A percentile compares a stretch with the other conserved stretches of the same genome.
These are phyloP conservation scores for Fusarium sp. DNA, from an alignment of 2,329 filamentous ascomycete genomes.

Conservation along the genomic window DNA sequence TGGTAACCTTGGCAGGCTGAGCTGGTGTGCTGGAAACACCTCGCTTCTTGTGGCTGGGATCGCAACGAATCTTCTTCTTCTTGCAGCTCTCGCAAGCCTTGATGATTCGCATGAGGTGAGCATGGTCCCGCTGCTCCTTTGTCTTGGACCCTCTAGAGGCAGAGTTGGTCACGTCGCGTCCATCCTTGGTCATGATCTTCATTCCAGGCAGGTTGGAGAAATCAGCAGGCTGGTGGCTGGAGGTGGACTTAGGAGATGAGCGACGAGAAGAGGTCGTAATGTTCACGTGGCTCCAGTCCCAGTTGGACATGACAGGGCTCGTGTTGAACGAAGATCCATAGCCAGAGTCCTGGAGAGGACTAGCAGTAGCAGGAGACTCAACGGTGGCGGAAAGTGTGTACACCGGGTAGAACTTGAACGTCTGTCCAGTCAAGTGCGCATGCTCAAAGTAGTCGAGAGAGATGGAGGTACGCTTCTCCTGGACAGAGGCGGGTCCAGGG, in stretches of 20 bases:
- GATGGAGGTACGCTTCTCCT: slow-evolving; percentile 70
- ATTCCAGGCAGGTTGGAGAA: slow-evolving; percentile 70
- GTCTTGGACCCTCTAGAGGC: slow-evolving; percentile 74
- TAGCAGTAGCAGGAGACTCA: slow-evolving; percentile 60
- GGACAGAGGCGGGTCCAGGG: slow-evolving; percentile 63
- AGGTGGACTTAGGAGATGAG: slow-evolving; percentile 46
- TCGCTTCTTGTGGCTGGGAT: slow-evolving; percentile 69
- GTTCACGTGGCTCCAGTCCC: slow-evolving; percentile 59
- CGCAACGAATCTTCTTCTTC: slow-evolving; percentile 73
- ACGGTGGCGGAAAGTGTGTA: slow-evolving; percentile 53
- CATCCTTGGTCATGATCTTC: slow-evolving; percentile 75
- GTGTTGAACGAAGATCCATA: slow-evolving; percentile 62
- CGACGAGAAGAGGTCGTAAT: slow-evolving; percentile 50
- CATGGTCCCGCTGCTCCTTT: slow-evolving; percentile 76
- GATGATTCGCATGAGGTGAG: slow-evolving; percentile 74
- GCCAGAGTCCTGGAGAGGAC: slow-evolving; percentile 59
- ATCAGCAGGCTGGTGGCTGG: slow-evolving; percentile 55
- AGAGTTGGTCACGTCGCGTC: slow-evolving; percentile 71
- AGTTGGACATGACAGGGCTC: slow-evolving; percentile 63
- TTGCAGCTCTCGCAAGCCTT: slow-evolving; percentile 75
- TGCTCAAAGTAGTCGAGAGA: slow-evolving; percentile 71
- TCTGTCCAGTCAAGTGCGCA: slow-evolving; percentile 65
- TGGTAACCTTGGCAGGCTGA: slow-evolving; percentile 55
- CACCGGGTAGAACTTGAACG: slow-evolving; percentile 72
- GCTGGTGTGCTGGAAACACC: slow-evolving; percentile 50